phyloP scores from a whole-genome alignment of 768 basidiomycete species.

The Symmetrospora coprosmae region DNA sequence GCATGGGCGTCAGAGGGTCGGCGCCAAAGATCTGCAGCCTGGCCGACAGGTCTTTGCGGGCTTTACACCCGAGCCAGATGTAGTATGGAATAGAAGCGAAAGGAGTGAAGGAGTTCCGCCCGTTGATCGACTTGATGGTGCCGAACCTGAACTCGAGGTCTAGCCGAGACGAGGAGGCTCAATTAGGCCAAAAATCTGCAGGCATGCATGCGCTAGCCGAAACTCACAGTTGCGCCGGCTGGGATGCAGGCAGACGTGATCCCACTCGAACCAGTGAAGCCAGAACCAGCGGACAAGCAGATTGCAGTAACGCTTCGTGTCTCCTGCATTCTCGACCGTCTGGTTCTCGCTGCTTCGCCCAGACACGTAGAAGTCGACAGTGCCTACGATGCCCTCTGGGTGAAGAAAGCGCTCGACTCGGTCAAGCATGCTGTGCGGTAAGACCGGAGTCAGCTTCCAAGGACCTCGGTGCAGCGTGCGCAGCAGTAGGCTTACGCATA shows the following conservation, averaged over 20 bases:
- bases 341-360: constrained; percentile 39
- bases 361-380: constrained; percentile 62
- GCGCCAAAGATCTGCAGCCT: not conserved
- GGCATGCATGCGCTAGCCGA: not conserved
- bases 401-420: constrained; percentile 53
- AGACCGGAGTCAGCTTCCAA: constrained; percentile 47
- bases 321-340: constrained; percentile 24
- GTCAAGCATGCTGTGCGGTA: constrained; percentile 56
- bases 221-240: not conserved
- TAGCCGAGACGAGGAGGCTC: constrained; percentile 33
- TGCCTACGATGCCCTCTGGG: constrained; percentile 49
- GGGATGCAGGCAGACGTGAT: constrained; percentile 39
- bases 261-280: constrained; percentile 51
- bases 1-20: constrained; percentile 6
- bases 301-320: constrained; percentile 43
- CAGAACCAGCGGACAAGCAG: constrained; percentile 65
- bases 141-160: constrained; percentile 69
- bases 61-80: constrained; percentile 51
- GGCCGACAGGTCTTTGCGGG: constrained; percentile 29
- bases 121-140: constrained; percentile 52
- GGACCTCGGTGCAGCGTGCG: not conserved
- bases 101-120: constrained; percentile 9
- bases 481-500: not conserved
- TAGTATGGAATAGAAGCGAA: constrained; percentile 47
- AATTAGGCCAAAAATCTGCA: not conserved